Base-by-base conservation (phyloP, 495 filamentous ascomycete species). In the Neurospora sp. region DNA sequence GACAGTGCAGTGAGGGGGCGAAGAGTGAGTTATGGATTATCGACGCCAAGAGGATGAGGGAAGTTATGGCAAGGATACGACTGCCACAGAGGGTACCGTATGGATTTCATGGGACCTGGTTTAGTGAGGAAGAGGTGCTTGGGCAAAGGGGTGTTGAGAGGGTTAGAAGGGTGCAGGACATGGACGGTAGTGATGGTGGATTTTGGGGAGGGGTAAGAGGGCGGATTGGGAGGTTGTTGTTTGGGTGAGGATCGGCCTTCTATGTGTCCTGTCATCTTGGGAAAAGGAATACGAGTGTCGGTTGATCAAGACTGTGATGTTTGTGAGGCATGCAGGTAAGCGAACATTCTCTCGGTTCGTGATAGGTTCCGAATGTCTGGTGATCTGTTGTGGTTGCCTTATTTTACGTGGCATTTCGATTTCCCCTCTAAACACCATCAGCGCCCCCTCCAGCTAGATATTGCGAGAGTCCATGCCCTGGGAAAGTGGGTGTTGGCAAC, bases 51-150 rank as follows among this genome's bases (percentile, higher is more conserved):
- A 81, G 81, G 10, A 90, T 92, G 88, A 82, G 73, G 61, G 82
- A 87, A 8, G 83, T 91, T 1, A 79, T 89, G 37, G 86, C 84
- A 10, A 84, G 77, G 71, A 82, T 91, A 41, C 74, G 77, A 40
- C 78, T 92, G 68, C 89, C 89, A 20, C 89, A 90, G 78, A 77
- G 89, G 38, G 90, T 92, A 6, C 90, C 89, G 22, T 91, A 91
- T 75, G 89, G 90, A 1, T 78, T 92, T 71, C 90, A 92, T 81
- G 89, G 89, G 9, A 84, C 83, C 68, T 92, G 89, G 89, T 91
- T 91, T 73, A 76, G 80, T 0, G 87, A 89, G 78, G 83, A 85
- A 71, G 80, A 89, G 74, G 85, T 91, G 37, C 38, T 71, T 16
- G 75, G 73, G 3, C 86, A 88, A 76, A 79, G 82, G 35, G 48